Base-by-base conservation (phyloP, 495 filamentous ascomycete genomes). In the Neurospora tetrasperma region DNA sequence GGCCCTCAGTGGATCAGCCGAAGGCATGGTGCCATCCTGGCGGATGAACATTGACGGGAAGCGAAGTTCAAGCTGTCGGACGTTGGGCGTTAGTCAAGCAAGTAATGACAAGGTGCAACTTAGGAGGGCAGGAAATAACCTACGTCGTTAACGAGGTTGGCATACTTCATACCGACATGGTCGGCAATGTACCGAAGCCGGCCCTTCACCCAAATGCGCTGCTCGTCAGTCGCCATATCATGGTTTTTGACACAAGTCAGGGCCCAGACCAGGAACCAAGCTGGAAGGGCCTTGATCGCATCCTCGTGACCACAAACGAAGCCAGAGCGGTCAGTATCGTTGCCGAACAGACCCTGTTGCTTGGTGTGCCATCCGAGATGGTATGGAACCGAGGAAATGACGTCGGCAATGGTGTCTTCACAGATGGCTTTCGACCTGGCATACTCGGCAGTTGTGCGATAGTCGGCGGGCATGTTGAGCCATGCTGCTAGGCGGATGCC, bases 351-450 rank as follows among this genome's bases (percentile, higher is more conserved):
- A 43, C 80, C 75, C 10, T 40, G 74, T 10, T 76, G 74, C 62
- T 76, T 73, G n/a, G 75, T 73, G 66, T 81, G 80, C 85, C 86
- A 87, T 38, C 86, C 85, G 0, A 88, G 79, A 73, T 85, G 83
- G 73, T 84, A 88, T 4, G 86, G 86, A 46, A 87, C 83, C 2
- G 83, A 85, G 9, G 86, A 82, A 43, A 87, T 80, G 43, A 88
- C 79, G 69, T 87, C 86, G 3, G 82, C 74, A 69, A 87, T 84
- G 40, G 78, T 79, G 11, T 81, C 80, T 44, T 79, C 79, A 75
- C 83, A 84, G 27, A 83, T 79, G 38, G 77, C 71, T 8, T 76
- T 77, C 5, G 82, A 80, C 1, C 78, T 78, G n/a, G 80, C 81
- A 73, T 87, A 88, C 77, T 86, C 85, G 39, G 84, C 79, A 16